These are phyloP conservation scores for Colletotrichum falcatum DNA, from an alignment of 2,329 filamentous ascomycete species.

Conservation along the genomic window DNA sequence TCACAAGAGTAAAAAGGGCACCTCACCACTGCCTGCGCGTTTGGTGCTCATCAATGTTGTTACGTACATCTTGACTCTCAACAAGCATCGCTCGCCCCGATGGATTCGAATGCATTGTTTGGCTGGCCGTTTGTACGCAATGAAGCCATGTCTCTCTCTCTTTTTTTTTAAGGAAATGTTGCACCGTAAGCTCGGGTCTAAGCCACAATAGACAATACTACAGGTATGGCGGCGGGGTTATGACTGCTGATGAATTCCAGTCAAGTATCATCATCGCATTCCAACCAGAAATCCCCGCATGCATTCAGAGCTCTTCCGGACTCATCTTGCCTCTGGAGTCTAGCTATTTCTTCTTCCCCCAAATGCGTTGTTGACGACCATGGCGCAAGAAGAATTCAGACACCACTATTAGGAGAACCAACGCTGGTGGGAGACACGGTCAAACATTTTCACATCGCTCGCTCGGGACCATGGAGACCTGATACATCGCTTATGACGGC, in stretches of 20 bases:
- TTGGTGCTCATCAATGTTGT: slow-evolving; percentile 23
- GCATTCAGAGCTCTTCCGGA: not conserved
- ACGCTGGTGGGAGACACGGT: not conserved
- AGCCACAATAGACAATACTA: slow-evolving; percentile 19
- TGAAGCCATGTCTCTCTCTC: not conserved
- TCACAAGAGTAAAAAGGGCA: no score
- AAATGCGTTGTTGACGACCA: not conserved
- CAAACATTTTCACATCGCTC: not conserved
- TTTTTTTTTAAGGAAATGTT: slow-evolving; percentile 1
- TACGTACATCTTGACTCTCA: slow-evolving; percentile 12
- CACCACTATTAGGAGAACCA: no score
- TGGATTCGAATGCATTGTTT: not conserved
- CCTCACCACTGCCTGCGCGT: slow-evolving; percentile 1
- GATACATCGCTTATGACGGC: not conserved
- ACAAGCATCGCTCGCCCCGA: slow-evolving; percentile 23
- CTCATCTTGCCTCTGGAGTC: not conserved
- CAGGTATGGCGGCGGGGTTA: not conserved
- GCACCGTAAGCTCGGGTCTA: not conserved
- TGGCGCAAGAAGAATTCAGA: not conserved
- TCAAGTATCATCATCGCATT: not conserved
- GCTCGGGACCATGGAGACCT: not conserved
- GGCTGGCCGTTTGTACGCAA: slow-evolving; percentile 6
- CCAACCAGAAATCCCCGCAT: not conserved
- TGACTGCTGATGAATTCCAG: slow-evolving; percentile 18
- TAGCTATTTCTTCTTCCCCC: not conserved